These are phyloP conservation scores for Babesia gibsoni DNA, from an alignment of 169 alveolate genomes.

Conservation along the genomic window DNA sequence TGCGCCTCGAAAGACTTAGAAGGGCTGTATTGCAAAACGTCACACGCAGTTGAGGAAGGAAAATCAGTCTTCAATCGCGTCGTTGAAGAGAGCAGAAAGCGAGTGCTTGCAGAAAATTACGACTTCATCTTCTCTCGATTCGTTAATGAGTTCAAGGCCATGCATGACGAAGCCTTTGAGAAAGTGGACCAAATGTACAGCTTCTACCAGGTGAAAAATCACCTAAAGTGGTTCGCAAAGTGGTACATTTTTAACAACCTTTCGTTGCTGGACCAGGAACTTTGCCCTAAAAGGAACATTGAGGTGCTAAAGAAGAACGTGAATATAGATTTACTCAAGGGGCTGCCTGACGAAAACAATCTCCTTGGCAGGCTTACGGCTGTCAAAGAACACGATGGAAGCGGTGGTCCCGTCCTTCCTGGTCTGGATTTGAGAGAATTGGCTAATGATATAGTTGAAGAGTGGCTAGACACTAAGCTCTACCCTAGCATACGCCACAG, in stretches of 20 bases:
- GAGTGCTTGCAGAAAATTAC: background rate
- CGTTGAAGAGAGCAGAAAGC: background rate
- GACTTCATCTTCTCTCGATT: slow-evolving; percentile 1
- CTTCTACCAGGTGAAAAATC: slow-evolving; percentile 24
- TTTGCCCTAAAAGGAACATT: slow-evolving; percentile 3
- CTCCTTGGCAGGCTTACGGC: background rate
- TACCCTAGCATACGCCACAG: slow-evolving; percentile 3
- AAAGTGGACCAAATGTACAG: slow-evolving; percentile 9
- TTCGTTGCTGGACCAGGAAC: background rate
- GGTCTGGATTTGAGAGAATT: background rate
- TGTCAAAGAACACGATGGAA: background rate
- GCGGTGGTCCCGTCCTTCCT: background rate
- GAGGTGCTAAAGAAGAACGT: slow-evolving; percentile 9
- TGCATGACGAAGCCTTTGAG: slow-evolving; percentile 11
- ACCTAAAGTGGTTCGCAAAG: slow-evolving; percentile 6
- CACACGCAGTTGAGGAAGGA: background rate
- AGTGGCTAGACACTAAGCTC: slow-evolving; percentile 2
- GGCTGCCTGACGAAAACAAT: background rate
- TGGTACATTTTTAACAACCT: background rate
- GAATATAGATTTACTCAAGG: background rate
- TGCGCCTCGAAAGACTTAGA: background rate
- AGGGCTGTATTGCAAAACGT: slow-evolving; percentile 2
- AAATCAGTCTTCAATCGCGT: background rate
- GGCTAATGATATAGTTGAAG: background rate
- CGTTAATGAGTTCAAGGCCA: background rate